Evolutionary conservation across 2,329 filamentous ascomycete species (phyloP), one percentile per base, ranked within the genome.

Genomic region (Aureobasidium subglaciale): DNA sequence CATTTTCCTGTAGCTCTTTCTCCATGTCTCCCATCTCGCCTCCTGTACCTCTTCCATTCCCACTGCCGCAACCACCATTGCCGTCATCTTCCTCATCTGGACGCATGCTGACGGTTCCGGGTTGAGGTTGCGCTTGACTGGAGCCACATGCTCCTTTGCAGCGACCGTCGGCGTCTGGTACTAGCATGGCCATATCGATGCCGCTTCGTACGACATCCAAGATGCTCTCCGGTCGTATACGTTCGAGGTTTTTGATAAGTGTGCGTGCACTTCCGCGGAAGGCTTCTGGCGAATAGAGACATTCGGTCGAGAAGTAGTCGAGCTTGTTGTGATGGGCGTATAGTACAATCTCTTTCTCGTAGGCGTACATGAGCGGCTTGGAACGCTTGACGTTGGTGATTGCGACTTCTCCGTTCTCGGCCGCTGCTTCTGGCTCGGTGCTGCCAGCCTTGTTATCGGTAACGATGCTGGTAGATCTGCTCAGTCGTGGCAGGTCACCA

Each of bases 291-390:
- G 90, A 96, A 75, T 99, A 99, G 59, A 99, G 90, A 76, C 93
- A 99, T 73, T 99, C 93, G 0, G 93, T 99, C 65, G 86, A 96
- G 73, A 99, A 99, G 73, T 99, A 99, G 68, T 97, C 91, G 60
- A 99, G 78, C 70, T 91, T 91, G 72, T 93, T 95, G 75, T 99
- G 90, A 68, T 97, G 89, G 5, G 93, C 93, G 68, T 99, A 99
- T 5, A 99, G 78, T 16, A 99, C 93, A 62, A 99, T 99, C 69
- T 99, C 93, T 74, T 99, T 99, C 69, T 99, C 93, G 68, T 97
- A 99, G 1, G 92, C 91, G 69, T 97, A 99, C 71, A 99, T 97
- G 42, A 99, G 78, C 13, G 93, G 93, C 73, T 99, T 99, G 73
- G 89, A 95, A 61, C 93, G 82, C 75, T 95, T 95, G 62, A 96